A percentile compares a stretch with the other conserved stretches of the same genome.
Evolutionary conservation across 2,329 filamentous ascomycete species (phyloP).

Genomic region (Colletotrichum limetticola): DNA sequence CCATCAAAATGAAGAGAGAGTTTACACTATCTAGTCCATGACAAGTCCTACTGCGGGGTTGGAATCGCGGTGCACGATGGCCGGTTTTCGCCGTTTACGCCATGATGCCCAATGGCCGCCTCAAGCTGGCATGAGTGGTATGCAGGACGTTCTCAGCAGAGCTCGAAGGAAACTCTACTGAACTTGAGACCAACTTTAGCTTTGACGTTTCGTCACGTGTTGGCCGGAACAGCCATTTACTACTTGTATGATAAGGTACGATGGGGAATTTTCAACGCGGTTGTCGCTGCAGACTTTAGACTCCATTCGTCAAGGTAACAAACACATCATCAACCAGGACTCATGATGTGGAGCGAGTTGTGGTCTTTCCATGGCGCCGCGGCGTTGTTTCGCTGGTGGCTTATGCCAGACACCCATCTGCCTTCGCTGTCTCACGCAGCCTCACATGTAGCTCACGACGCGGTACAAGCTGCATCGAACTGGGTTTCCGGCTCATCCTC

Average conservation of each 20-base stretch:
- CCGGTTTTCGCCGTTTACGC: neutral
- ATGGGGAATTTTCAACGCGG: neutral
- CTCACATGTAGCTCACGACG: neutral
- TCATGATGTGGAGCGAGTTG: constrained; percentile 29
- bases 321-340: neutral
- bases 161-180: constrained; percentile 13
- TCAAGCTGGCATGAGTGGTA: neutral
- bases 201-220: constrained; percentile 29
- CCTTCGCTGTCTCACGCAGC: constrained; percentile 20
- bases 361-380: constrained; percentile 31
- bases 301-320: neutral
- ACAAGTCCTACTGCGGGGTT: neutral
- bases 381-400: constrained; percentile 29
- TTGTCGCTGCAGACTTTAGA: neutral
- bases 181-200: constrained; percentile 31
- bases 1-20: neutral
- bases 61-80: neutral
- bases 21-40: neutral
- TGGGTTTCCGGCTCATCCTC: constrained; percentile 14
- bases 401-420: constrained; percentile 29
- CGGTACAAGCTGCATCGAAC: constrained; percentile 10
- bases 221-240: neutral
- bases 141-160: constrained; percentile 16
- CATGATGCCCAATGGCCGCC: constrained; percentile 15
- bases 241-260: neutral